A percentile compares a stretch with the other conserved stretches of the same genome.
phyloP scores from a whole-genome alignment of 2,329 filamentous ascomycete species.

The Verticillium albo-atrum region DNA sequence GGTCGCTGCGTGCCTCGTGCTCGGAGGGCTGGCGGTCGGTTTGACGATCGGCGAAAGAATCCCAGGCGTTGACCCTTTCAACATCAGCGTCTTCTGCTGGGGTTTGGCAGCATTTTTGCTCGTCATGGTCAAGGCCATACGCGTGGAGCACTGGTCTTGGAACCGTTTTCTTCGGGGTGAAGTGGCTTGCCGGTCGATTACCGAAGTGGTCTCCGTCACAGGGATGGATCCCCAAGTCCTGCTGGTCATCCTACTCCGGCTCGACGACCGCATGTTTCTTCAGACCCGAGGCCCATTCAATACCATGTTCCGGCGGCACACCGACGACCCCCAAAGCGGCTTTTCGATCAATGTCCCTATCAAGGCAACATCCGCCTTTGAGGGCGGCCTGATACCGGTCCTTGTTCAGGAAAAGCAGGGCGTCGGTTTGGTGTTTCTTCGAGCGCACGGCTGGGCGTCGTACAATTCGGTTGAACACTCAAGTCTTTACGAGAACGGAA shows the following conservation, averaged over 20 bases:
- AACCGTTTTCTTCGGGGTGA: constrained; percentile 20
- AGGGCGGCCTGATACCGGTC: background rate
- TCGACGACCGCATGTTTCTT: constrained; percentile 13
- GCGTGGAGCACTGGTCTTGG: constrained; percentile 22
- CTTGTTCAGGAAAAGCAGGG: background rate
- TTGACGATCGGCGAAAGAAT: constrained; percentile 19
- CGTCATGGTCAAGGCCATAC: constrained; percentile 18
- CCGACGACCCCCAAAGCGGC: constrained; percentile 6
- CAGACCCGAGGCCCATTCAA: constrained; percentile 18
- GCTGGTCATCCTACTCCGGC: constrained; percentile 18
- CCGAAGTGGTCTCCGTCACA: constrained; percentile 16
- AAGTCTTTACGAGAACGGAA: background rate
- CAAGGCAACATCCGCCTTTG: background rate
- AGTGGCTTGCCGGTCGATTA: constrained; percentile 19
- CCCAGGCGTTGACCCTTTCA: constrained; percentile 24
- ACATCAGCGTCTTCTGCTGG: constrained; percentile 22
- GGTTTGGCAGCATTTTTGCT: constrained; percentile 19
- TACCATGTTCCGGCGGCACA: constrained; percentile 10
- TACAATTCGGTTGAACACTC: background rate
- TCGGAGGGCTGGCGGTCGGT: constrained; percentile 19
- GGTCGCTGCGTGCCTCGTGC: constrained; percentile 7
- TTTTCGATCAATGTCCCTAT: constrained; percentile 19
- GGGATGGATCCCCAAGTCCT: constrained; percentile 17
- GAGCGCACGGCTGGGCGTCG: background rate
- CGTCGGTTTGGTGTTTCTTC: background rate